phyloP scores from a whole-genome alignment of 208 protist genomes.

The Leishmania turanica region DNA sequence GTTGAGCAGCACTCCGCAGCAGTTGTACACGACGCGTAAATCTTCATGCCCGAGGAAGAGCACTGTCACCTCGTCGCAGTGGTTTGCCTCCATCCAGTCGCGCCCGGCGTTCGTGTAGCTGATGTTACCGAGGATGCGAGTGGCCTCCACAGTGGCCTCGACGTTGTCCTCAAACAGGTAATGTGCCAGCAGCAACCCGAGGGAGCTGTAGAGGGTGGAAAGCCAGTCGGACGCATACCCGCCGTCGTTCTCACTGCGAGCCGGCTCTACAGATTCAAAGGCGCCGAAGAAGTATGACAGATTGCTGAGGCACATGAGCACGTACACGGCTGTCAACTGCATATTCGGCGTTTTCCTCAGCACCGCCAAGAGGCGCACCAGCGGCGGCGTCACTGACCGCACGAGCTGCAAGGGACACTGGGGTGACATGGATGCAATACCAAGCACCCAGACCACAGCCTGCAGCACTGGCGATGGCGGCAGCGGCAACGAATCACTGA shows the following conservation, averaged over 20 bases:
- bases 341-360: constrained; percentile 35
- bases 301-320: constrained; percentile 84
- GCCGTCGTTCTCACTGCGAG: background rate
- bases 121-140: constrained; percentile 76
- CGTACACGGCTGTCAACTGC: constrained; percentile 59
- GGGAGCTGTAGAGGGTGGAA: constrained; percentile 40
- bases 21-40: constrained; percentile 83
- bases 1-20: constrained; percentile 80
- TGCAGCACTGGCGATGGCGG: constrained; percentile 42
- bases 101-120: constrained; percentile 79
- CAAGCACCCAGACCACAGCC: constrained; percentile 73
- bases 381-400: constrained; percentile 32
- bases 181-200: constrained; percentile 60
- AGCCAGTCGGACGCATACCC: constrained; percentile 21
- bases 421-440: constrained; percentile 58
- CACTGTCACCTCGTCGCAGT: constrained; percentile 80
- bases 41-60: constrained; percentile 84
- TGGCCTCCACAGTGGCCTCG: constrained; percentile 80
- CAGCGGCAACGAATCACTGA: constrained; percentile 3
- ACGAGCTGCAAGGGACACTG: constrained; percentile 55
- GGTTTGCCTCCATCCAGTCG: constrained; percentile 82
- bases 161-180: constrained; percentile 76
- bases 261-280: constrained; percentile 36
- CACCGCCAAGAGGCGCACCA: constrained; percentile 54
- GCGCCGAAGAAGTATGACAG: constrained; percentile 77